Evolutionary conservation across 2,329 filamentous ascomycete species (phyloP).

Genomic region (Trichoderma citrinoviride): DNA sequence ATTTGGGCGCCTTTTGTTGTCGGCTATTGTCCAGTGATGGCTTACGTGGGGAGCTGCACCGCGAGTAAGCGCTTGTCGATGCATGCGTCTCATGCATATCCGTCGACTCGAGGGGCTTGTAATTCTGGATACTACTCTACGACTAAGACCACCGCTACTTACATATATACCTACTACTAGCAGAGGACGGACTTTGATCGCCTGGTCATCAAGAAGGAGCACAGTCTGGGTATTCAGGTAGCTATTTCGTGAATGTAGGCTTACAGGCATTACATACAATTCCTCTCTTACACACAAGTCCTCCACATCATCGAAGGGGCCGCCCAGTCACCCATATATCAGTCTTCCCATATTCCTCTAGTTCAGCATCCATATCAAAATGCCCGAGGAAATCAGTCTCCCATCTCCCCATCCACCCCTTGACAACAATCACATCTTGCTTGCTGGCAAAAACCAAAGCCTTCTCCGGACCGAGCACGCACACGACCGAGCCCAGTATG

Average conservation of each 20-base stretch:
- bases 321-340: not conserved
- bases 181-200: too few species aligned
- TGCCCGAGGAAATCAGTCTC: not conserved
- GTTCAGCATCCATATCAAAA: not conserved
- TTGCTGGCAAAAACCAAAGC: slow-evolving; percentile 2
- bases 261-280: not conserved
- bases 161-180: too few species aligned
- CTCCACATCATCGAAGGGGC: not conserved
- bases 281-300: not conserved
- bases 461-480: not conserved
- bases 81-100: not conserved
- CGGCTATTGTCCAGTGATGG: not conserved
- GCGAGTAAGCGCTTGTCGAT: slow-evolving; percentile 10
- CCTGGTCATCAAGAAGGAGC: too few species aligned
- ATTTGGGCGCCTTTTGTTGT: not conserved
- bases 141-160: too few species aligned
- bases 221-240: too few species aligned
- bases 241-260: too few species aligned
- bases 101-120: too few species aligned
- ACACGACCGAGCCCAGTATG: not conserved
- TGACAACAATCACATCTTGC: not conserved
- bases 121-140: too few species aligned
- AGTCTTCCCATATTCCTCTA: not conserved
- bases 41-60: not conserved
- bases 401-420: not conserved